These are phyloP conservation scores for Penicillium sp. DNA, from an alignment of 2,329 filamentous ascomycete genomes.

Conservation along the genomic window DNA sequence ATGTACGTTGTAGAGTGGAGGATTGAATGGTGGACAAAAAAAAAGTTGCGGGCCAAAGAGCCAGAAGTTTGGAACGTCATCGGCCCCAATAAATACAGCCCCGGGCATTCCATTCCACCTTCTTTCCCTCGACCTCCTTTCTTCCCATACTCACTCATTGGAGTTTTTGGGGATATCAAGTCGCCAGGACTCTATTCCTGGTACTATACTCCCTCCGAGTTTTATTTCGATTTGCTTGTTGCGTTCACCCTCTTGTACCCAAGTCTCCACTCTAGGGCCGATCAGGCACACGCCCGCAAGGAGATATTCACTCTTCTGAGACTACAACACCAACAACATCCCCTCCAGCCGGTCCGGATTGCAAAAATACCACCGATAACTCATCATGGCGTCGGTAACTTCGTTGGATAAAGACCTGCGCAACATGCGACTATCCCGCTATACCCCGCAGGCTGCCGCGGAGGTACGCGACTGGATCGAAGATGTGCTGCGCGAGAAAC, in stretches of 20 bases:
- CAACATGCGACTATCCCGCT: conserved; percentile 86
- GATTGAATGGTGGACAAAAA: conserved; percentile 10
- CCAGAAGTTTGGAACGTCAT: conserved; percentile 27
- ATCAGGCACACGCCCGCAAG: conserved; percentile 22
- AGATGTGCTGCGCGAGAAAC: conserved; percentile 68
- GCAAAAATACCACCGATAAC: neutral
- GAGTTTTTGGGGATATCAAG: neutral
- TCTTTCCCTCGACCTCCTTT: conserved; percentile 3
- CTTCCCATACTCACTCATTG: neutral
- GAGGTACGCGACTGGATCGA: conserved; percentile 88
- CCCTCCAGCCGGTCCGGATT: neutral
- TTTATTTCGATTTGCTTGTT: neutral
- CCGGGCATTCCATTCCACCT: conserved; percentile 21
- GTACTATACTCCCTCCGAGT: neutral
- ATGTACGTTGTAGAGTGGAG: conserved; percentile 13
- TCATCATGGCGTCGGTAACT: conserved; percentile 82
- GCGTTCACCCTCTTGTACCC: conserved; percentile 18
- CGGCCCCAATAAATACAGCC: conserved; percentile 24
- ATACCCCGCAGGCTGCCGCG: conserved; percentile 85
- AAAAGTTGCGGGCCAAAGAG: conserved; percentile 12
- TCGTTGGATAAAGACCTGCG: conserved; percentile 95
- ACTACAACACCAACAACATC: neutral
- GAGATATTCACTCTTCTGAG: conserved; percentile 15
- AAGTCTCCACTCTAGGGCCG: conserved; percentile 19
- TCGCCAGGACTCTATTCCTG: neutral